Evolutionary conservation across 345 rosid genomes (phyloP), one percentile per base, ranked within the genome.

Genomic region (Gossypium bickii): DNA sequence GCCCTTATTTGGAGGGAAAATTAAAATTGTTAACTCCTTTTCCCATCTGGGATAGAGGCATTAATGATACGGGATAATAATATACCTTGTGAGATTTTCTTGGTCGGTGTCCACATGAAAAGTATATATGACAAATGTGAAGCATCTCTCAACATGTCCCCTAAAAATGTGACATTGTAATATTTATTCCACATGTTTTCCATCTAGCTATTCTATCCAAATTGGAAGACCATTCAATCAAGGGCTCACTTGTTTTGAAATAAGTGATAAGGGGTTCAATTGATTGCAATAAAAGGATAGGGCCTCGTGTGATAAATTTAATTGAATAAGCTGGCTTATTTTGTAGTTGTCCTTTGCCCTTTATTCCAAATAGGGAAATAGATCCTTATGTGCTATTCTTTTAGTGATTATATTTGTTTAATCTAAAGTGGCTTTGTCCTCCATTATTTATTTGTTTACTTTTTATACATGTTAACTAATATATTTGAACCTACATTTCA

Each of bases 401-500:
- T 34, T 60, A 38, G 5, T 63, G 60, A 38, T n/a, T 75, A 55
- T 53, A 63, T 70, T 79, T 49, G 18, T 74, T 71, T 49, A 57
- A 44, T 20, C 64, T 7, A 55, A 73, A 71, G n/a, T 17, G 11
- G 10, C 51, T 20, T 2, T 25, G 44, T 58, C 29, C 22, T 16
- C 6, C 27, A 47, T 17, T 17, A 9, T 24, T 20, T 45, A 34
- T 34, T 61, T 16, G 45, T 9, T 44, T 58, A 0, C 2, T 20
- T 16, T 57, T 47, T n/a, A 55, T 55, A 55, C 8, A 20, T 47
- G 38, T 43, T 15, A 52, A 29, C 18, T 29, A 34, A 61, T 73
- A 17, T 27, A 16, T 48, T 44, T 48, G 27, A 48, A 27, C 58
- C n/a, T 29, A 66, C 20, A 49, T 65, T 86, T 69, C 86, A 95